phyloP scores from a whole-genome alignment of 495 filamentous ascomycete species.

The Penicillium mononematosum region DNA sequence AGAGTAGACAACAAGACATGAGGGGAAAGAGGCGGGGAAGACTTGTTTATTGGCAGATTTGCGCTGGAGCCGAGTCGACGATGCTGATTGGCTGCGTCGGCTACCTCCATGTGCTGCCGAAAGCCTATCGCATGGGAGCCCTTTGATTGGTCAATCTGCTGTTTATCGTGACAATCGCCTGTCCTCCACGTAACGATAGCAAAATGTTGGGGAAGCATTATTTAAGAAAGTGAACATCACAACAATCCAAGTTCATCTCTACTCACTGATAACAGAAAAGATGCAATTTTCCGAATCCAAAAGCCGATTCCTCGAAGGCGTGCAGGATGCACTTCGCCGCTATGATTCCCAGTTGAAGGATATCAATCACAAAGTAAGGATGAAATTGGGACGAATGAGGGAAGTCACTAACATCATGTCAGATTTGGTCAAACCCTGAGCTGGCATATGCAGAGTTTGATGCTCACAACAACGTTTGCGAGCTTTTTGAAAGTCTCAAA shows the following conservation, averaged over 20 bases:
- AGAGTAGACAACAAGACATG: not conserved
- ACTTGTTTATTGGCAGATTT: not conserved
- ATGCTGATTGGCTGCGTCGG: conserved; percentile 35
- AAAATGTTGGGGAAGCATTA: not conserved
- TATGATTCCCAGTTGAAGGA: conserved; percentile 38
- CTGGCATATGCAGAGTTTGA: conserved; percentile 53
- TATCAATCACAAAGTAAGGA: conserved; percentile 48
- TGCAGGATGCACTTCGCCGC: conserved; percentile 30
- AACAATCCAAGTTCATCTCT: not conserved
- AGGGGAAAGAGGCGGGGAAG: conserved; percentile 15
- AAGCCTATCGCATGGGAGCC: too few species aligned
- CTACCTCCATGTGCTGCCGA: conserved; percentile 5
- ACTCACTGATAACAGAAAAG: conserved; percentile 5
- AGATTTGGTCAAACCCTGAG: conserved; percentile 54
- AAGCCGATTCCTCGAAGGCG: conserved; percentile 27
- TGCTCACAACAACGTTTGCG: conserved; percentile 53
- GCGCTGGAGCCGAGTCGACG: conserved; percentile 12
- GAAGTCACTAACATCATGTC: not conserved
- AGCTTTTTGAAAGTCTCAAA: conserved; percentile 39
- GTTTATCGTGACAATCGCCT: not conserved
- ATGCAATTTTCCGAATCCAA: conserved; percentile 33
- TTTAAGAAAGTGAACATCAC: not conserved
- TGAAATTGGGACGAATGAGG: not conserved
- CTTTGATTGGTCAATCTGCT: conserved; percentile 3
- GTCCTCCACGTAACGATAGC: not conserved